A percentile compares a stretch with the other conserved stretches of the same genome.
These are phyloP conservation scores for Penicillium desertorum DNA, from an alignment of 495 filamentous ascomycete species.

Conservation along the genomic window DNA sequence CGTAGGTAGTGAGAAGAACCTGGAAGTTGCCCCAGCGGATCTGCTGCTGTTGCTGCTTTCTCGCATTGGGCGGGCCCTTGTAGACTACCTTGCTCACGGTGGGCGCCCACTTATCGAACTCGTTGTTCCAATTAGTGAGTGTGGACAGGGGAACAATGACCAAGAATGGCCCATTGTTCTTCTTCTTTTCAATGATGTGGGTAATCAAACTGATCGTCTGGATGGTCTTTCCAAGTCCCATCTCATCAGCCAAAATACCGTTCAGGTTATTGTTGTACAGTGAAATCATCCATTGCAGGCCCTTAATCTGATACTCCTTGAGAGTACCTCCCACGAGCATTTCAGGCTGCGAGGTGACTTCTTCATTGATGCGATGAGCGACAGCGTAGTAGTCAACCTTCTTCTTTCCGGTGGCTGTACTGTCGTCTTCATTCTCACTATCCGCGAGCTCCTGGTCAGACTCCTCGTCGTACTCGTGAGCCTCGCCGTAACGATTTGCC, in stretches of 20 bases:
- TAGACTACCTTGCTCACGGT: constrained; percentile 84
- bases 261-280: constrained; percentile 99
- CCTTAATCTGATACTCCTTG: constrained; percentile 98
- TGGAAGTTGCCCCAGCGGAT: constrained; percentile 96
- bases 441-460: constrained; percentile 68
- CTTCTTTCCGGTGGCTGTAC: constrained; percentile 55
- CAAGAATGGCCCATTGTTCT: constrained; percentile 88
- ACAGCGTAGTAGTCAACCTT: constrained; percentile 99
- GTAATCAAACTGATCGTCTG: constrained; percentile 98
- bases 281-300: constrained; percentile 98
- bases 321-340: constrained; percentile 88
- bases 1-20: constrained; percentile 94
- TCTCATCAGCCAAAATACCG: constrained; percentile 97
- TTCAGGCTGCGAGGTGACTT: constrained; percentile 73
- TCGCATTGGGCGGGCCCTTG: constrained; percentile 86
- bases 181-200: constrained; percentile 93
- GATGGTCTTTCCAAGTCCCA: constrained; percentile 99
- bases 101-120: constrained; percentile 99
- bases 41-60: constrained; percentile 89
- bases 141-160: constrained; percentile 97
- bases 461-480: constrained; percentile 56
- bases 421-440: constrained; percentile 68
- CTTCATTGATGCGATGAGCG: constrained; percentile 92
- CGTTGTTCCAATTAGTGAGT: constrained; percentile 95
- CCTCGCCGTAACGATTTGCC: constrained; percentile 72